A percentile compares a stretch with the other conserved stretches of the same genome.
Conservation (phyloP, 2,329 filamentous ascomycete species). For the Sodiomyces alkalinus region DNA sequence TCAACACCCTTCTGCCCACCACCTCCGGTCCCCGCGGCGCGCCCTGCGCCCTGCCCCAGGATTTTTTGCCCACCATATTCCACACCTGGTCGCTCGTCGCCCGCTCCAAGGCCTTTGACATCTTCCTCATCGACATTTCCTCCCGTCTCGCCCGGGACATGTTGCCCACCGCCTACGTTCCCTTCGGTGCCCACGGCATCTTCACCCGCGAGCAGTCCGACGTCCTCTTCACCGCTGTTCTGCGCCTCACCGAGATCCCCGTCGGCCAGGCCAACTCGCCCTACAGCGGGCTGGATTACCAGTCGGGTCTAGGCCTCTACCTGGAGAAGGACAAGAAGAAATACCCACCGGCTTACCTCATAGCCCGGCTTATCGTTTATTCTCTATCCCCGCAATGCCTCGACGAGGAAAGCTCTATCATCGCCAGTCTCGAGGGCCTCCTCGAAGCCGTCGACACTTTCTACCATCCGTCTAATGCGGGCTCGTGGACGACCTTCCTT, state of each 20-base stretch:
- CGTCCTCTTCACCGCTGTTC: slow-evolving; percentile 78
- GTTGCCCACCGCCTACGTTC: slow-evolving; percentile 56
- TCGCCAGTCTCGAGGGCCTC: slow-evolving; percentile 76
- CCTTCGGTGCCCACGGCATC: slow-evolving; percentile 76
- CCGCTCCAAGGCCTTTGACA: slow-evolving; percentile 74
- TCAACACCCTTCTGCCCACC: slow-evolving; percentile 82
- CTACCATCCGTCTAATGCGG: slow-evolving; percentile 95
- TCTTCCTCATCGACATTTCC: slow-evolving; percentile 76
- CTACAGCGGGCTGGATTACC: slow-evolving; percentile 73
- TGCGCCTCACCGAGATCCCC: slow-evolving; percentile 85
- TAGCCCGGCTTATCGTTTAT: slow-evolving; percentile 85
- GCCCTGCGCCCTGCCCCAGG: slow-evolving; percentile 66
- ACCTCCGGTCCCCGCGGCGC: slow-evolving; percentile 57
- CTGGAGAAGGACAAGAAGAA: slow-evolving; percentile 89
- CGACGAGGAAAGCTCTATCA: slow-evolving; percentile 59
- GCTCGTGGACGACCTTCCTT: slow-evolving; percentile 77
- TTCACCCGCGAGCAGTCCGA: slow-evolving; percentile 87
- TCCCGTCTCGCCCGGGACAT: slow-evolving; percentile 79
- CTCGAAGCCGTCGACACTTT: slow-evolving; percentile 96
- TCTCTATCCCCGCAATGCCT: slow-evolving; percentile 77
- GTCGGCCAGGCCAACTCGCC: slow-evolving; percentile 92
- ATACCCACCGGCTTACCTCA: slow-evolving; percentile 80
- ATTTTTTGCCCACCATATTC: slow-evolving; percentile 87
- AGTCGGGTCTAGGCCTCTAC: slow-evolving; percentile 69
- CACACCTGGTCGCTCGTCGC: slow-evolving; percentile 92